A percentile compares a stretch with the other conserved stretches of the same genome.
Evolutionary conservation across 1,284 basidiomycete species (phyloP).

Genomic region (Fomitopsis palustris): DNA sequence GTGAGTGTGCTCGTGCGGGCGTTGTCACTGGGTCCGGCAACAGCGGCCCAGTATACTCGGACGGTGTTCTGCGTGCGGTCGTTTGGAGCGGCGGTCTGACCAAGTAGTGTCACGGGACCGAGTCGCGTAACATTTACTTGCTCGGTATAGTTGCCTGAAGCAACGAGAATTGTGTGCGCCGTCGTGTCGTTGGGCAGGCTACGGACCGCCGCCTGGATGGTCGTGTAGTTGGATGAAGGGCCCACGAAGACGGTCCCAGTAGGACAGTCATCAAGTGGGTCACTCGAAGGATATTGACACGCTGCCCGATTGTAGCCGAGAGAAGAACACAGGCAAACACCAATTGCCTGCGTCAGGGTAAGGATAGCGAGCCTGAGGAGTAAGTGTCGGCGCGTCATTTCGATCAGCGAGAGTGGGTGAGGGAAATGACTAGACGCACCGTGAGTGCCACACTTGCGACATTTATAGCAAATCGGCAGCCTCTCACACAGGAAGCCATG

Average conservation of each 20-base stretch:
- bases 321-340: background rate
- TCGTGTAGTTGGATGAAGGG: background rate
- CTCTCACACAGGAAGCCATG: too few species aligned
- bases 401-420: too few species aligned
- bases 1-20: slow-evolving; percentile 4
- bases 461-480: too few species aligned
- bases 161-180: slow-evolving; percentile 3
- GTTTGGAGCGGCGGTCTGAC: background rate
- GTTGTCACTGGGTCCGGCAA: slow-evolving; percentile 2
- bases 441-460: too few species aligned
- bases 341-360: background rate
- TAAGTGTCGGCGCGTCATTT: background rate
- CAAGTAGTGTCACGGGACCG: slow-evolving; percentile 2
- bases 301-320: background rate
- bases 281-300: slow-evolving; percentile 2
- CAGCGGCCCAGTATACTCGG: slow-evolving; percentile 1
- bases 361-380: background rate
- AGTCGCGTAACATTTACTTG: slow-evolving; percentile 4
- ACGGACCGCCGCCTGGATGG: slow-evolving; percentile 1
- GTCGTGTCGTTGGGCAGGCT: slow-evolving; percentile 4
- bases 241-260: slow-evolving; percentile 1
- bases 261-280: slow-evolving; percentile 1
- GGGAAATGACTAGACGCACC: too few species aligned
- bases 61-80: slow-evolving; percentile 2
- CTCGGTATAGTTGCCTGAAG: slow-evolving; percentile 3